phyloP scores from a whole-genome alignment of 2,329 filamentous ascomycete genomes.

The Calycina herbarum region DNA sequence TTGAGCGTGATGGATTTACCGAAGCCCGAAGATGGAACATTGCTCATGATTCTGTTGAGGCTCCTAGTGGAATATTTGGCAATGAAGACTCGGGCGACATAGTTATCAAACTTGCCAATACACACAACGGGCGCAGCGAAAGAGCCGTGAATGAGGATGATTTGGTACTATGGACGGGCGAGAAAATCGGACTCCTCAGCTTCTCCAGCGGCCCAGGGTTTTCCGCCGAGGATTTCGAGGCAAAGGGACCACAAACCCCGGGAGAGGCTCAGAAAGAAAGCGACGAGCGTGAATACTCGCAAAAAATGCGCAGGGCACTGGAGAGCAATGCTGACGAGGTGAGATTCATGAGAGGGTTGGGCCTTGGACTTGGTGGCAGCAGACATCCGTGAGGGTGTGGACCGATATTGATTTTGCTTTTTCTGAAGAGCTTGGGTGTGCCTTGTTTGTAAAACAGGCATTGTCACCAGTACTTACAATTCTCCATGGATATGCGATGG shows the following conservation, averaged over 20 bases:
- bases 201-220: constrained; percentile 58
- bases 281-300: constrained; percentile 62
- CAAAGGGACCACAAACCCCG: constrained; percentile 37
- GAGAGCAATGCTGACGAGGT: constrained; percentile 78
- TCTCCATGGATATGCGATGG: neutral
- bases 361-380: constrained; percentile 33
- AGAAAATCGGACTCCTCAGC: constrained; percentile 71
- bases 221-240: constrained; percentile 52
- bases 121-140: constrained; percentile 39
- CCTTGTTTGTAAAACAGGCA: constrained; percentile 5
- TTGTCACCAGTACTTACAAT: neutral
- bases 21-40: constrained; percentile 57
- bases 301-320: constrained; percentile 72
- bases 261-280: constrained; percentile 52
- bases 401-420: constrained; percentile 7
- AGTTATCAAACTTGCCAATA: constrained; percentile 71
- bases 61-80: constrained; percentile 52
- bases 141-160: constrained; percentile 58
- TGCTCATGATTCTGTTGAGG: constrained; percentile 52
- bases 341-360: constrained; percentile 69
- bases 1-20: constrained; percentile 77
- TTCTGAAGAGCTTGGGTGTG: neutral
- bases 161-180: constrained; percentile 84
- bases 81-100: constrained; percentile 58
- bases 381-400: constrained; percentile 6